phyloP scores from a whole-genome alignment of 2,329 filamentous ascomycete genomes.

The Pseudocercospora eumusae region DNA sequence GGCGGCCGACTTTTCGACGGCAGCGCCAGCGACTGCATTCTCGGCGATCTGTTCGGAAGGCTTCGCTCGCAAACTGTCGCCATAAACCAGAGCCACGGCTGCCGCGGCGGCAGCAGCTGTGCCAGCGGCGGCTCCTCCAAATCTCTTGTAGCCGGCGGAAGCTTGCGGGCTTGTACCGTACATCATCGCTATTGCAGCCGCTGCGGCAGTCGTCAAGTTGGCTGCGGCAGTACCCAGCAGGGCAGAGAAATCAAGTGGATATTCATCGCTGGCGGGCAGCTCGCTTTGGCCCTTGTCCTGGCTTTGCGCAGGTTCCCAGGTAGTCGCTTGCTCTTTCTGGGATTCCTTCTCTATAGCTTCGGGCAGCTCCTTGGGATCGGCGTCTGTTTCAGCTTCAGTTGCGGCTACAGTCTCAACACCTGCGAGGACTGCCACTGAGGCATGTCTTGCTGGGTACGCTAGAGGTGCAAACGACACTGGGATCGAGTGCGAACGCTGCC shows the following conservation, averaged over 20 bases:
- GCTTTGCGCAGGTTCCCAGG: not conserved
- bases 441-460: not conserved
- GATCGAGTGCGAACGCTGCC: slow-evolving; percentile 32
- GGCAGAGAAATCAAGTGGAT: not conserved
- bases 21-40: not conserved
- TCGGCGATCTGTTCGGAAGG: slow-evolving; percentile 7
- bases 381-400: slow-evolving; percentile 18
- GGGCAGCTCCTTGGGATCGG: not conserved
- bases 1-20: not conserved
- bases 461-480: slow-evolving; percentile 20
- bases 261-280: not conserved
- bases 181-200: not conserved
- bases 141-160: slow-evolving; percentile 1
- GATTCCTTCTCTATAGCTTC: slow-evolving; percentile 4
- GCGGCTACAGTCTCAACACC: slow-evolving; percentile 10
- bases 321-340: not conserved
- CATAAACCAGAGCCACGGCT: slow-evolving; percentile 19
- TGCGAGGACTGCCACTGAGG: slow-evolving; percentile 4
- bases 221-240: slow-evolving; percentile 5
- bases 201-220: slow-evolving; percentile 3
- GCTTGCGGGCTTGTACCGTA: not conserved
- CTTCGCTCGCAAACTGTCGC: slow-evolving; percentile 7
- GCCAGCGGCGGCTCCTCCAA: slow-evolving; percentile 11
- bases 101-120: slow-evolving; percentile 22
- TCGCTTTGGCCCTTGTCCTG: not conserved